Evolutionary conservation across 345 rosid species (phyloP), one percentile per base, ranked within the genome.

Genomic region (Salix exigua): DNA sequence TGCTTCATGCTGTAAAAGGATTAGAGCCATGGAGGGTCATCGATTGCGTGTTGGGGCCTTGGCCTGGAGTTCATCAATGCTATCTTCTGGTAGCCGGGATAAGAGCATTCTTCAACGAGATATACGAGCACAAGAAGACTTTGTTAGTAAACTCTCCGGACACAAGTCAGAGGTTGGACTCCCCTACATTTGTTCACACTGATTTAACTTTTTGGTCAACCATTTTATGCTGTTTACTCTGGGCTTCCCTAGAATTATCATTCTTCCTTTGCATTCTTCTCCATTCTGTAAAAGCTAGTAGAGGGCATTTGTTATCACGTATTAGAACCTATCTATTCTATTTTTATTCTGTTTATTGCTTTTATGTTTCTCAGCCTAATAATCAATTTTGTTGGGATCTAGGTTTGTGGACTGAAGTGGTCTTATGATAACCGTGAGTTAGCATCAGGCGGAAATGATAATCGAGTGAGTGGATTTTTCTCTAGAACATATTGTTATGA

Each of bases 391-490:
- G 7, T 46, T 82, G 40, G 81, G 65, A 66, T 86, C 6, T 71
- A 91, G 97, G 91, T 96, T 73, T 96, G 99, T 86, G 98, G 99
- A 64, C 85, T 96, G 77, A 96, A 91, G 83, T 96, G 99, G 99
- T 96, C 99, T 72, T 88, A 85, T 80, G 99, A 96, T 84, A 94
- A 96, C 71, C 98, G 97, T 67, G 96, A 96, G 84, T 82, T 96
- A 79, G 99, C 99, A 75, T 96, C 99, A 7, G 99, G 99, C 2
- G 99, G 99, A 74, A 96, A 96, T 67, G 99, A 96, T 83, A 96
- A 96, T 76, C 90, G 85, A 84, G 99, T 96, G 83, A 65, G 89
- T 76, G 40, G 35, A 68, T 17, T 67, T 75, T 31, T 55, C 5
- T 68, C 23, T 58, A 58, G 51, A 16, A 33, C 48, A 25, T 74